Percentiles rank a stretch among this genome's conserved stretches.
phyloP scores from a whole-genome alignment of 2,329 filamentous ascomycete genomes.

The Exserohilum turcica region DNA sequence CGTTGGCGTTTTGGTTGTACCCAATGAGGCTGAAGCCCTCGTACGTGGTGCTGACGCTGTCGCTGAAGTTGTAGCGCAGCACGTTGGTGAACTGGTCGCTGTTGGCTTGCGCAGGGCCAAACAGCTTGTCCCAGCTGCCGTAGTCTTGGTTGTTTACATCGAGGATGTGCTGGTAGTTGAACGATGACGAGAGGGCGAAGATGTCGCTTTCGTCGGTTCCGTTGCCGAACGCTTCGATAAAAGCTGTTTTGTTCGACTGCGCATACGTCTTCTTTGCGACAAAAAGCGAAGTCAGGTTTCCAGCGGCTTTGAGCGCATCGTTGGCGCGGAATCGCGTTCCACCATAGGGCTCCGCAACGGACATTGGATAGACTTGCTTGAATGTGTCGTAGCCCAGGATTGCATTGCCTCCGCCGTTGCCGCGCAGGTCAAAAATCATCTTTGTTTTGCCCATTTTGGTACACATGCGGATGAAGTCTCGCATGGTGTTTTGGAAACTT shows the following conservation, averaged over 20 bases:
- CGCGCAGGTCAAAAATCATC: slow-evolving; percentile 67
- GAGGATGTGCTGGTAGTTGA: slow-evolving; percentile 43
- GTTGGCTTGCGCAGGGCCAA: slow-evolving; percentile 40
- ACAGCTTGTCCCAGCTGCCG: slow-evolving; percentile 44
- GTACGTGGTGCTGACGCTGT: slow-evolving; percentile 38
- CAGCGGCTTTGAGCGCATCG: slow-evolving; percentile 46
- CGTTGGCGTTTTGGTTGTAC: slow-evolving; percentile 36
- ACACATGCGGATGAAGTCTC: slow-evolving; percentile 55
- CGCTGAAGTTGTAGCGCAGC: slow-evolving; percentile 46
- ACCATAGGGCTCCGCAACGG: slow-evolving; percentile 49
- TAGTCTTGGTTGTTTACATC: slow-evolving; percentile 38
- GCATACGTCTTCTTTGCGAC: slow-evolving; percentile 34
- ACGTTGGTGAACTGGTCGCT: slow-evolving; percentile 45
- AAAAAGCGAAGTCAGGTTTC: slow-evolving; percentile 41
- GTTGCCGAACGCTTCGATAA: slow-evolving; percentile 32
- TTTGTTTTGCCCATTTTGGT: slow-evolving; percentile 60
- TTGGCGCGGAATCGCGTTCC: slow-evolving; percentile 56
- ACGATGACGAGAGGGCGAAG: slow-evolving; percentile 30
- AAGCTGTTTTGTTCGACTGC: slow-evolving; percentile 37
- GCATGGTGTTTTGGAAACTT: slow-evolving; percentile 48
- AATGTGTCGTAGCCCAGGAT: slow-evolving; percentile 54
- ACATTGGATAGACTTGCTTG: slow-evolving; percentile 59
- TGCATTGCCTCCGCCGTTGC: slow-evolving; percentile 63
- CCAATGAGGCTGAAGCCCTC: slow-evolving; percentile 39
- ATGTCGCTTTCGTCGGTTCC: slow-evolving; percentile 29